Conservation (phyloP, 805 yeast genomes). For the Candida sanyiensis region DNA sequence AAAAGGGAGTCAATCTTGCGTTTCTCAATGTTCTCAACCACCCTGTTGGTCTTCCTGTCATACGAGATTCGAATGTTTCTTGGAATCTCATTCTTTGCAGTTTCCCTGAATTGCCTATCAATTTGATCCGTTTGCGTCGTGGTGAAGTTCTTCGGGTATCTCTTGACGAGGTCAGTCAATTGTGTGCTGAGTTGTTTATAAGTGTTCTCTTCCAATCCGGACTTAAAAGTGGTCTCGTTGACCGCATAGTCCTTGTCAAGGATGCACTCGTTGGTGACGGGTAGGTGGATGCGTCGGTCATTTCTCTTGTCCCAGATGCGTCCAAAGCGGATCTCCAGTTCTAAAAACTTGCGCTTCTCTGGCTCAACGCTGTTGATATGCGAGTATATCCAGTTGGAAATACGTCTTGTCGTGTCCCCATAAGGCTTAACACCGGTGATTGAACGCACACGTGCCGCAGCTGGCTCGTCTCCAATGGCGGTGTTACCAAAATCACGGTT, state of each 20-base stretch:
- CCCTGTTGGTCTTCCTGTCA: slow-evolving; percentile 62
- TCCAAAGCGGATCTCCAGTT: slow-evolving; percentile 73
- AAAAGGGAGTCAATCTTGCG: slow-evolving; percentile 66
- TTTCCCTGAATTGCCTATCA: slow-evolving; percentile 58
- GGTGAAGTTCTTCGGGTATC: slow-evolving; percentile 49
- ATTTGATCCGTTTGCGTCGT: slow-evolving; percentile 55
- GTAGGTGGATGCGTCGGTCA: slow-evolving; percentile 58
- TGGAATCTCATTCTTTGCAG: slow-evolving; percentile 60
- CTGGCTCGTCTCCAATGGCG: background rate
- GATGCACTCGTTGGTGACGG: slow-evolving; percentile 64
- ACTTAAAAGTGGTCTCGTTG: slow-evolving; percentile 48
- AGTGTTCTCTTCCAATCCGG: slow-evolving; percentile 60
- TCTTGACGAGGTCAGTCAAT: slow-evolving; percentile 48
- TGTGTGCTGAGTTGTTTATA: slow-evolving; percentile 52
- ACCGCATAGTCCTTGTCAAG: slow-evolving; percentile 44
- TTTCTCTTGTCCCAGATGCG: slow-evolving; percentile 56
- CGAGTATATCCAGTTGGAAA: slow-evolving; percentile 88
- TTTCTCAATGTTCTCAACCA: slow-evolving; percentile 65
- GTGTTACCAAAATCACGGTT: slow-evolving; percentile 1
- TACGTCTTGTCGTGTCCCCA: slow-evolving; percentile 72
- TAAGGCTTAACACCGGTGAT: slow-evolving; percentile 73
- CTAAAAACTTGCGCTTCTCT: slow-evolving; percentile 48
- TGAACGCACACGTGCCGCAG: slow-evolving; percentile 24
- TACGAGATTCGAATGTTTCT: slow-evolving; percentile 58
- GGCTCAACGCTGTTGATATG: slow-evolving; percentile 62